Conservation (phyloP, 2,329 filamentous ascomycete genomes). For the Lachnellula willkommii region DNA sequence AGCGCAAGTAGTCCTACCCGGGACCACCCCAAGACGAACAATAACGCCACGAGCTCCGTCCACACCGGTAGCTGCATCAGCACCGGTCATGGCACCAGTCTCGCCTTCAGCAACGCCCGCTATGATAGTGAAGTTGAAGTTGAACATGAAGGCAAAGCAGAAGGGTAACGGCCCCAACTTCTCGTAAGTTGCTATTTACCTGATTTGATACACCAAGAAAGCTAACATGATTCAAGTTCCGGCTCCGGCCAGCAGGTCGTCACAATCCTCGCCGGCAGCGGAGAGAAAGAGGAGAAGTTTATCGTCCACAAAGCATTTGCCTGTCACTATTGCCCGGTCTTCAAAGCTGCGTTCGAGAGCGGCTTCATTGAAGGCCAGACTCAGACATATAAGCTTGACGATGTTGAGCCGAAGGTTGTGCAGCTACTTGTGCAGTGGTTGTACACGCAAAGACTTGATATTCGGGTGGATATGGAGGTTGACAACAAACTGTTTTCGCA, state of each 20-base stretch:
- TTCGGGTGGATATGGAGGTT: not conserved
- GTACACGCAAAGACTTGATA: constrained; percentile 1
- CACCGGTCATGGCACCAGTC: too few species aligned
- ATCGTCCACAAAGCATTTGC: constrained; percentile 10
- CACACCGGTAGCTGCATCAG: too few species aligned
- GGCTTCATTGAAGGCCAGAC: constrained; percentile 3
- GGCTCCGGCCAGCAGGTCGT: not conserved
- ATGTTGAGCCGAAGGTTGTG: not conserved
- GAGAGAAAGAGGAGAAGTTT: not conserved
- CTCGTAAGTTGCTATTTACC: not conserved
- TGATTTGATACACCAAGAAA: too few species aligned
- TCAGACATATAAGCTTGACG: constrained; percentile 4
- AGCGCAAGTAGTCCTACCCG: too few species aligned
- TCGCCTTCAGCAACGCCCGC: not conserved
- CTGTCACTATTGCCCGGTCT: constrained; percentile 6
- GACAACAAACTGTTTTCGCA: not conserved
- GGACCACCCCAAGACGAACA: too few species aligned
- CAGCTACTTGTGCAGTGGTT: constrained; percentile 6
- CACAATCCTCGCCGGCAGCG: not conserved
- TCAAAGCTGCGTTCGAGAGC: constrained; percentile 7
- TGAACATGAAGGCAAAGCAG: not conserved
- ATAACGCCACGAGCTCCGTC: too few species aligned
- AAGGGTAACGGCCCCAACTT: not conserved
- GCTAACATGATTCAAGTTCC: too few species aligned
- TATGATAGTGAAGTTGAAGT: not conserved